Percentiles rank a stretch among this genome's conserved stretches.
phyloP scores from a whole-genome alignment of 192 early-diverging fungal genomes.

The Lobosporangium transversale region DNA sequence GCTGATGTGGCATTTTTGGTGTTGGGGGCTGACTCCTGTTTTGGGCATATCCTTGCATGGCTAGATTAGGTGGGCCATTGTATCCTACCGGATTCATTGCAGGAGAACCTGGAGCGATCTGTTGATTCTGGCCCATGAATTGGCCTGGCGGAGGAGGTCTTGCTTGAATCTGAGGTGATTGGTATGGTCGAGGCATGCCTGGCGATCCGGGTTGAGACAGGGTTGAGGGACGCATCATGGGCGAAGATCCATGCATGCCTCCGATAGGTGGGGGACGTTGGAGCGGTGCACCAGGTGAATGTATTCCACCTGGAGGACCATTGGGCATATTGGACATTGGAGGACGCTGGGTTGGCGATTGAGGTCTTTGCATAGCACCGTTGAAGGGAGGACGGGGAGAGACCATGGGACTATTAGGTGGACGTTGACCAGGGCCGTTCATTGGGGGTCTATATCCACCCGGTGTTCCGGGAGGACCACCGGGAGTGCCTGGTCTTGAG shows the following conservation, averaged over 20 bases:
- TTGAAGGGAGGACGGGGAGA: constrained; percentile 20
- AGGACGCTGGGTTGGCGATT: constrained; percentile 30
- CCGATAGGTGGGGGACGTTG: constrained; percentile 38
- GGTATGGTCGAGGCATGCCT: constrained; percentile 37
- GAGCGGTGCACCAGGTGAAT: constrained; percentile 22
- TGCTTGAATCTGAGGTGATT: constrained; percentile 47
- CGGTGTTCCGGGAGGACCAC: constrained; percentile 1
- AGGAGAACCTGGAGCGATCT: constrained; percentile 22
- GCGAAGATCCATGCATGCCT: constrained; percentile 37
- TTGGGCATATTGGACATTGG: constrained; percentile 16
- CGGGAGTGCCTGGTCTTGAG: constrained; percentile 2
- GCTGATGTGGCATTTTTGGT: constrained; percentile 27
- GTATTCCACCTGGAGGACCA: constrained; percentile 15
- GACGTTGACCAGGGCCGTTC: constrained; percentile 5
- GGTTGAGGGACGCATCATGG: constrained; percentile 46
- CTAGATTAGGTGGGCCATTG: constrained; percentile 28
- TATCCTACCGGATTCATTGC: constrained; percentile 36
- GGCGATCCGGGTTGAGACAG: constrained; percentile 45
- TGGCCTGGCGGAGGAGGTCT: constrained; percentile 26
- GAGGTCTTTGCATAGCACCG: constrained; percentile 18
- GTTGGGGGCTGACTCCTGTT: constrained; percentile 36
- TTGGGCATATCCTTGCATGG: constrained; percentile 19
- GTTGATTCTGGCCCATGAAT: constrained; percentile 18
- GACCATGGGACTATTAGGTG: constrained; percentile 9
- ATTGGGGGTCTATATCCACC: constrained; percentile 16